Evolutionary conservation across 2,329 filamentous ascomycete species (phyloP), one percentile per base, ranked within the genome.

Genomic region (Aspergillus quadrilineatus): DNA sequence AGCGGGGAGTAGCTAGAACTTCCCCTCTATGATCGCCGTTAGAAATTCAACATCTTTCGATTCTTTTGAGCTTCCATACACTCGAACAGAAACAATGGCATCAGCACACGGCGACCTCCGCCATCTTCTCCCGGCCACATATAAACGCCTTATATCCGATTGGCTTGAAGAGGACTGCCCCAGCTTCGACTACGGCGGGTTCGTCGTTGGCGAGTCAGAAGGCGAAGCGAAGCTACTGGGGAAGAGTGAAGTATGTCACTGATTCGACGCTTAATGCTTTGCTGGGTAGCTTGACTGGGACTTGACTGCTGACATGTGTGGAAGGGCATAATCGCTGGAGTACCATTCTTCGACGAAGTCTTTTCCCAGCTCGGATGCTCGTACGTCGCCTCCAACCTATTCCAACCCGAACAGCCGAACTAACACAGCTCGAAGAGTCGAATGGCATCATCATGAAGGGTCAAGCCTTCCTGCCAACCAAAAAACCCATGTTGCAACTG

Each of bases 101-200:
- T 79, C 82, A 10, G 70, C 73, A 50, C 79, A 86, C 64, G 85
- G 85, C 61, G 80, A 82, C 56, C 79, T 85, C 34, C 80, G 83
- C 15, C 85, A 96, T 72, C 85, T 97, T 62, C 86, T 97, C 43
- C 92, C 93, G 0, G 84, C 87, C 22, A 89, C 87, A 61, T 97
- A 91, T 85, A 96, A 93, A 73, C 82, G 86, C 49, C 84, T 87
- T 63, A 85, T 97, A 61, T 84, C 87, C 26, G 78, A 84, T 67
- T 99, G 94, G 94, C 88, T 97, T 12, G 89, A 92, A 68, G 94
- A 99, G 77, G 94, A 99, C 78, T 95, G 92, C 3, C 94, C 94
- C 4, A 94, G 90, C 52, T 93, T 96, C 76, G 94, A 99, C 80
- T 97, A 96, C 73, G 94, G 90, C 68, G 94, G 94, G 59, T 99